A percentile compares a stretch with the other conserved stretches of the same genome.
Conservation (phyloP, 2,329 filamentous ascomycete genomes). For the Botrytis hyacinthi region DNA sequence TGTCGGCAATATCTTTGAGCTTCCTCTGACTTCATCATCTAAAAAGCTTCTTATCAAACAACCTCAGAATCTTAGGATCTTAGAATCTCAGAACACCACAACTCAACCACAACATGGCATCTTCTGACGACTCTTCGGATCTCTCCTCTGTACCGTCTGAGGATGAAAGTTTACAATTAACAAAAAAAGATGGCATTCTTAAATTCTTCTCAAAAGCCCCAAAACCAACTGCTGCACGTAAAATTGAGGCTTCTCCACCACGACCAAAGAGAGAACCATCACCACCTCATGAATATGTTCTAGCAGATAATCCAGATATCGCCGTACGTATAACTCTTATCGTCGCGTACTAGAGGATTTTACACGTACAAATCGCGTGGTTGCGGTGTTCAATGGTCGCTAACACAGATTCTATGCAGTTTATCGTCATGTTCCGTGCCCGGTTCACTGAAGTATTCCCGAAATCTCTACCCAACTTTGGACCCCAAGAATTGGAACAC, state of each 20-base stretch:
- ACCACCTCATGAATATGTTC: slow-evolving; percentile 83
- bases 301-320: slow-evolving; percentile 89
- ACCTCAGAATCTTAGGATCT: slow-evolving; percentile 19
- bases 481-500: slow-evolving; percentile 90
- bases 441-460: slow-evolving; percentile 89
- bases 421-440: slow-evolving; percentile 96
- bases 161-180: slow-evolving; percentile 52
- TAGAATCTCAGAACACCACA: slow-evolving; percentile 25
- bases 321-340: slow-evolving; percentile 64
- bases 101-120: slow-evolving; percentile 30
- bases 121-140: slow-evolving; percentile 63
- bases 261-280: slow-evolving; percentile 79
- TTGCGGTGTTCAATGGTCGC: slow-evolving; percentile 36
- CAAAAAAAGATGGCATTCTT: slow-evolving; percentile 57
- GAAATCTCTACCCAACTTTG: slow-evolving; percentile 82
- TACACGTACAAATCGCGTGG: slow-evolving; percentile 55
- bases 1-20: slow-evolving; percentile 29
- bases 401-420: slow-evolving; percentile 55
- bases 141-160: slow-evolving; percentile 59
- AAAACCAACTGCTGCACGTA: slow-evolving; percentile 46
- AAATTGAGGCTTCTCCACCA: slow-evolving; percentile 59
- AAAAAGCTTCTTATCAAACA: slow-evolving; percentile 21
- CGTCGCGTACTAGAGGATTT: slow-evolving; percentile 41
- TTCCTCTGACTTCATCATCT: slow-evolving; percentile 28
- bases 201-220: slow-evolving; percentile 64